Base-by-base conservation (phyloP, 208 protist species). In the Zelonia costaricensis region DNA sequence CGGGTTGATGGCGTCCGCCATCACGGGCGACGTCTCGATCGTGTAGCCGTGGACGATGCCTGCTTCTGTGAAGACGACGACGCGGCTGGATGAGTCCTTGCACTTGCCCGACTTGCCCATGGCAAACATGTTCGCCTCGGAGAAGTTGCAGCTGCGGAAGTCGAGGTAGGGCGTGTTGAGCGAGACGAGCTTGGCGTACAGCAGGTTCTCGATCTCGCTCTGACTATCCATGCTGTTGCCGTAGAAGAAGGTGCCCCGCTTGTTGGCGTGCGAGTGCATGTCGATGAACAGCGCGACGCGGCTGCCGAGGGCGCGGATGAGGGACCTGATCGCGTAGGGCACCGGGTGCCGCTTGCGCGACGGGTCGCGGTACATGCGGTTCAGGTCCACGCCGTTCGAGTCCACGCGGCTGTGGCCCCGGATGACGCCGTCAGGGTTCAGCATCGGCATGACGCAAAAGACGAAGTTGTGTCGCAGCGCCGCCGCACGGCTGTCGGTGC, bases 261-360 rank as follows among this genome's bases (percentile, higher is more conserved):
- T 93, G 73, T 89, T 97, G 23, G 96, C 92, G 74, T 98, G 96
- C 1, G 91, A 94, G 69, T 98, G 96, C 74, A 97, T 93, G 70
- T 98, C 96, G 31, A 98, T 71, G 73, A 88, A 97, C 39, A 97
- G 61, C 7, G 76, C 60, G 5, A 98, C 68, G 28, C 62, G 54
- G 31, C 76, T 79, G 43, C 56, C 43, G 13, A 97, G 62, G 2
- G 76, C 63, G 18, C 62, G 30, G 2, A 97, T 51, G 25, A 96
- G 64, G 5, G 72, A 48, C 43, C 78, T 54, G 25, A 97, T 62
- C 33, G 73, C 57, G 59, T 86, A 97, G 20, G 93, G 79, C 42
- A 88, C 80, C 12, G 93, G 94, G 63, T 98, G 92, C 13, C 68
- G 65, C 56, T 74, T 45, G 47, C 53, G 65, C 2, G 81, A 89